phyloP scores from a whole-genome alignment of 208 protist species.

The Leishmania guyanensis region DNA sequence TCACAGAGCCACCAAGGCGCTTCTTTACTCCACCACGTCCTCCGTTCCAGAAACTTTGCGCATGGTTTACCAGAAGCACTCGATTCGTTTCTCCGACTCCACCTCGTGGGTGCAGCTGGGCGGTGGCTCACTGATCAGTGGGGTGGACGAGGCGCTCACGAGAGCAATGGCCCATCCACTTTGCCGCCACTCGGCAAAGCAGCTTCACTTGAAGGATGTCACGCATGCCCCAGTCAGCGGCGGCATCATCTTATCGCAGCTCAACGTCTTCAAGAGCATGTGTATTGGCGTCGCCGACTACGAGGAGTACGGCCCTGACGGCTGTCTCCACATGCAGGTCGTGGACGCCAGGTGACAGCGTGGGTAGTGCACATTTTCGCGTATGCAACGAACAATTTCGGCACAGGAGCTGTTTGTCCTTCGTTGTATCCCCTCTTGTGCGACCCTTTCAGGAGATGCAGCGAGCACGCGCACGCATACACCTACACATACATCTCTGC shows the following conservation, averaged over 20 bases:
- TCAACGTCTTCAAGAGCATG: conserved; percentile 82
- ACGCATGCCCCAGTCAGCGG: conserved; percentile 57
- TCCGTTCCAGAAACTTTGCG: conserved; percentile 38
- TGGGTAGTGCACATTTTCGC: neutral
- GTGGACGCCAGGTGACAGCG: conserved; percentile 43
- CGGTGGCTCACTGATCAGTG: conserved; percentile 25
- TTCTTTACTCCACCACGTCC: conserved; percentile 33
- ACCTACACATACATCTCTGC: neutral
- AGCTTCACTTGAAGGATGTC: conserved; percentile 40
- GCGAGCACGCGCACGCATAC: neutral
- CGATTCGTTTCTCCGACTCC: conserved; percentile 18
- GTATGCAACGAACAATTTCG: neutral
- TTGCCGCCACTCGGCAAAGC: conserved; percentile 11
- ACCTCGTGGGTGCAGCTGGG: conserved; percentile 54
- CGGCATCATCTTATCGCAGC: conserved; percentile 66
- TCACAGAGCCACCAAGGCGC: conserved; percentile 15
- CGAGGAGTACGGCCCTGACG: conserved; percentile 74
- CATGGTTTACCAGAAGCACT: conserved; percentile 32
- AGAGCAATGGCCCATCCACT: conserved; percentile 32
- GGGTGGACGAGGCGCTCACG: conserved; percentile 28
- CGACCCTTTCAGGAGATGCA: neutral
- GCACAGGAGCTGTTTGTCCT: too few species aligned
- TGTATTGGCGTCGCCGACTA: conserved; percentile 63
- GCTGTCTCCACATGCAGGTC: conserved; percentile 62
- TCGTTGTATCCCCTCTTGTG: neutral